Evolutionary conservation across 2,329 filamentous ascomycete genomes (phyloP).

Genomic region (Ophiostoma triangulosporum): DNA sequence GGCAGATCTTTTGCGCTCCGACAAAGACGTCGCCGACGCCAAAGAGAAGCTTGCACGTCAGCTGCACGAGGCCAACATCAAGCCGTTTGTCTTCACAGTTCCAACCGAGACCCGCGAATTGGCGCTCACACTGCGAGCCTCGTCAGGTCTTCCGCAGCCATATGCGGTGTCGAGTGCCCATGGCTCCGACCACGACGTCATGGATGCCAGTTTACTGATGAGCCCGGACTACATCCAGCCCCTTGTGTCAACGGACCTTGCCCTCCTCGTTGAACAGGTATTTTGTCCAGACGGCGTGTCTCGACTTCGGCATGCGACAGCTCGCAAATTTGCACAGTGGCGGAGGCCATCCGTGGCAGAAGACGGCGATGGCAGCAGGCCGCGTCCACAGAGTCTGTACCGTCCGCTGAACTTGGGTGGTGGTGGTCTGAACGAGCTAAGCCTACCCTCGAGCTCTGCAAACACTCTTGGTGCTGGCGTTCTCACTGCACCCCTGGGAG

Average conservation of each 20-base stretch:
- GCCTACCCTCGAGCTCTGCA: not conserved
- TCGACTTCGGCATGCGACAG: constrained; percentile 70
- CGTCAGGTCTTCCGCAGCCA: constrained; percentile 33
- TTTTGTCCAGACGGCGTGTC: constrained; percentile 68
- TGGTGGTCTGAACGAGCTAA: not conserved
- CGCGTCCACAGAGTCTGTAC: constrained; percentile 15
- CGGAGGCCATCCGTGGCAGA: constrained; percentile 21
- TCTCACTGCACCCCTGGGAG: not conserved
- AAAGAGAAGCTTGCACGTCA: constrained; percentile 47
- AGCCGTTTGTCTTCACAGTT: constrained; percentile 51
- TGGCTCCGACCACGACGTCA: constrained; percentile 60
- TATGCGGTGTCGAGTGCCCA: constrained; percentile 68
- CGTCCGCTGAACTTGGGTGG: not conserved
- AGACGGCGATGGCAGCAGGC: not conserved
- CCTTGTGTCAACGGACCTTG: constrained; percentile 61
- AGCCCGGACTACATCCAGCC: constrained; percentile 79
- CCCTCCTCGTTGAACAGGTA: constrained; percentile 52
- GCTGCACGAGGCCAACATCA: constrained; percentile 43
- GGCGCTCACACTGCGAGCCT: not conserved
- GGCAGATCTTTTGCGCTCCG: constrained; percentile 49
- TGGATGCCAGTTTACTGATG: constrained; percentile 93
- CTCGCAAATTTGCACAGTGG: constrained; percentile 70
- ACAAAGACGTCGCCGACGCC: constrained; percentile 39
- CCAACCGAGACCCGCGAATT: not conserved
- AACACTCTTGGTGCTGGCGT: not conserved